Base-by-base conservation (phyloP, 179 eudicot genomes). In the Kewa caespitosa region DNA sequence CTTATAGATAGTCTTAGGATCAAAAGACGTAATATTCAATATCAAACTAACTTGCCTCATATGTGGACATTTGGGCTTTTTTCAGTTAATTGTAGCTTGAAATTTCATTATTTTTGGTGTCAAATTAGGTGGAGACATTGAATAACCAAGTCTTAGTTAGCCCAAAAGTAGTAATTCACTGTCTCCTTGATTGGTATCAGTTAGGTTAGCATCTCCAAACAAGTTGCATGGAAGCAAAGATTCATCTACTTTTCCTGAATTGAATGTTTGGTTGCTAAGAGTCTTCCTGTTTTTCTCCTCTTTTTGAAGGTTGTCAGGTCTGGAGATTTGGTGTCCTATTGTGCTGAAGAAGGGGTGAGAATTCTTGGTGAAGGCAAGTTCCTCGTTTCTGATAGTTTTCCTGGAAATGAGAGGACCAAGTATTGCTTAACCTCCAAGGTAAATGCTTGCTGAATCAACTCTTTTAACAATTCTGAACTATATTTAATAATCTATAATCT, bases 361-460 rank as follows among this genome's bases (percentile, higher is more conserved):
- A 81, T 95, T 76, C 87, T 95, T 43, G 99, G 98, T 63, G 92
- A 95, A 86, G 99, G 99, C 30, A 86, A 90, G 72, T 93, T 93
- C 81, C 86, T 95, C 74, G 97, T 90, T 61, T 91, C 99, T 70
- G 99, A 95, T 84, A 95, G 99, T 84, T 95, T 95, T 73, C 99
- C 98, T 28, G 99, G 99, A 64, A 95, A 95, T 80, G 99, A 95
- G 69, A 90, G 99, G 83, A 93, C 93, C 82, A 95, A 93, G 76
- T 95, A 95, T 79, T 95, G 99, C 77, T 92, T 95, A 41, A 94
- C 97, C 66, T 95, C 99, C 76, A 95, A 95, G 97, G 97, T 92
- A 81, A 46, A 52, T 33, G 17, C 15, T 76, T 41, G 25, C 36
- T 20, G 32, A 12, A 13, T 61, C 33, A n/a, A 8, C 48, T 36